Base-by-base conservation (phyloP, 2,329 filamentous ascomycete species). In the Trichoderma guizhouense region DNA sequence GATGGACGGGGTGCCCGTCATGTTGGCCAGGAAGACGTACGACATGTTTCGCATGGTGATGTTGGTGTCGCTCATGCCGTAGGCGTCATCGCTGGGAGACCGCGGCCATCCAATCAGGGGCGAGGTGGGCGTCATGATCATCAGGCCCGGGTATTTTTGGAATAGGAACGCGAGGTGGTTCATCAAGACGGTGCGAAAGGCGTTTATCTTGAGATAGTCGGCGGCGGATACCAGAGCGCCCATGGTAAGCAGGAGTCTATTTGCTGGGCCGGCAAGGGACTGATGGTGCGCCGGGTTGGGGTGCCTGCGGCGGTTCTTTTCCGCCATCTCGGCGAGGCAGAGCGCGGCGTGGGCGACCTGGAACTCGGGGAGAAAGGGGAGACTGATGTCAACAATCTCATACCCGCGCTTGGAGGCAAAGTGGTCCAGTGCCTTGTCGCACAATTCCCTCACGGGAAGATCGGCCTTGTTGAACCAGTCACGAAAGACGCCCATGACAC, bases 21-120 rank as follows among this genome's bases (percentile, higher is more conserved):
- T 91, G 81, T 98, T 98, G 7, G 94, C 92, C 43, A 97, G 82
- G 88, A 92, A 97, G 18, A 93, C 90, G 81, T 93, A 97, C 80
- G 91, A 89, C 93, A 97, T 97, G 78, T 89, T 93, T 30, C 88
- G 85, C n/a, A 97, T 83, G 18, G 89, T 90, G 73, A 83, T 85
- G 79, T 96, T 94, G 0, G 87, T 91, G 79, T 98, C 92, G 47
- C 87, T 91, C 75, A 93, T 84, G 3, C 95, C 95, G 77, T 94
- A 90, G n/a, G 83, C 83, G 18, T 90, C 83, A 53, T 92, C 90
- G 9, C 83, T 86, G 1, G 85, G 81, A 12, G 79, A 73, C 28
- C 91, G 89, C 55, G 88, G 88, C 92, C 93, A 97, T 12, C 94
- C 94, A 0, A 89, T 85, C 72, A 92, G 87, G 0, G 94, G 93